Evolutionary conservation across 2,329 filamentous ascomycete genomes (phyloP).

Genomic region (Penicillium griseofulvum): DNA sequence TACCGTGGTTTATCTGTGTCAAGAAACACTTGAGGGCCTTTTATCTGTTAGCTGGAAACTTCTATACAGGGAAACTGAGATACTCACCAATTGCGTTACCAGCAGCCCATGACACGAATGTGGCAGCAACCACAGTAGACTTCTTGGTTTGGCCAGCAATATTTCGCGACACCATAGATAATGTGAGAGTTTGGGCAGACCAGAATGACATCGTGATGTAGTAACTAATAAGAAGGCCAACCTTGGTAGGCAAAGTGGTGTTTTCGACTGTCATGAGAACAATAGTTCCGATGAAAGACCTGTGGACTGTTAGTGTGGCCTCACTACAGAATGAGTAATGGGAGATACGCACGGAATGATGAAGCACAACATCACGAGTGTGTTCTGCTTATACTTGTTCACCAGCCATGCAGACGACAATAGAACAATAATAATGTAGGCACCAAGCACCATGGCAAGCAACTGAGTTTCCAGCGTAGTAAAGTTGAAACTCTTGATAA

Average conservation of each 20-base stretch:
- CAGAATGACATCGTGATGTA: conserved; percentile 77
- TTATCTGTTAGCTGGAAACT: background rate
- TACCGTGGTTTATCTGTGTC: conserved; percentile 62
- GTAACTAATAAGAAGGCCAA: conserved; percentile 69
- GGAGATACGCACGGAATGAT: conserved; percentile 58
- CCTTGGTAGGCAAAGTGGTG: conserved; percentile 54
- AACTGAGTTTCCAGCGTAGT: conserved; percentile 66
- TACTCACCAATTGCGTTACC: conserved; percentile 63
- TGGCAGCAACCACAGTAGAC: conserved; percentile 63
- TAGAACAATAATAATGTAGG: conserved; percentile 70
- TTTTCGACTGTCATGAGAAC: conserved; percentile 66
- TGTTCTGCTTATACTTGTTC: conserved; percentile 67
- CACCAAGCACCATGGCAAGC: conserved; percentile 68
- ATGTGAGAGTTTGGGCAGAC: conserved; percentile 66
- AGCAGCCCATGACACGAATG: conserved; percentile 67
- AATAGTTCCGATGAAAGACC: conserved; percentile 68
- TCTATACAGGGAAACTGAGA: background rate
- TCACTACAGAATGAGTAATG: background rate
- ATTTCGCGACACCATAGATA: conserved; percentile 68
- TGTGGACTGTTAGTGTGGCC: conserved; percentile 25
- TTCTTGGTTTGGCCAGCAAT: conserved; percentile 74
- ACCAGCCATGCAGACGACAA: conserved; percentile 65
- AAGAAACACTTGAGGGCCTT: conserved; percentile 63
- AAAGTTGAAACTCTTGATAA: conserved; percentile 70
- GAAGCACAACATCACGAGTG: conserved; percentile 64